Conservation (phyloP, 2,329 filamentous ascomycete species). For the Cladobotryum mycophilum region DNA sequence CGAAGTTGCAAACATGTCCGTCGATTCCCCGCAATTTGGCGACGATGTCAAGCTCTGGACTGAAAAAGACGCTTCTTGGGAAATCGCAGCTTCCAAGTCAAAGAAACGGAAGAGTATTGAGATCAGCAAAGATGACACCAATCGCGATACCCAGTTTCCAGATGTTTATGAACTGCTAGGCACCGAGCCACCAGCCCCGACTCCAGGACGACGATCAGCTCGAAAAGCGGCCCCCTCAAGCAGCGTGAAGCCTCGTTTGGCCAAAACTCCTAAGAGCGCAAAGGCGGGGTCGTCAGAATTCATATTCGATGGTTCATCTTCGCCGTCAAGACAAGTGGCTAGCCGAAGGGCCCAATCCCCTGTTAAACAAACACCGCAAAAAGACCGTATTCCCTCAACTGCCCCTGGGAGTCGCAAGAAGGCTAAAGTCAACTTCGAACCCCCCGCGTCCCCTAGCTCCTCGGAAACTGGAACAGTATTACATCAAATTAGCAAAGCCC, state of each 20-base stretch:
- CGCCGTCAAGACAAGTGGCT: constrained; percentile 8
- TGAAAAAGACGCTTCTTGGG: constrained; percentile 34
- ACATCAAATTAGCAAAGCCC: neutral
- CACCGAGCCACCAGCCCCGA: constrained; percentile 31
- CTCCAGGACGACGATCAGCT: constrained; percentile 23
- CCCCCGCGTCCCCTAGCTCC: neutral
- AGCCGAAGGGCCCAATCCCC: constrained; percentile 4
- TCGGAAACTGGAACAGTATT: neutral
- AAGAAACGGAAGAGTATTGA: constrained; percentile 50
- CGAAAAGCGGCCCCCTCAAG: constrained; percentile 17
- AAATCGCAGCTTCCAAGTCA: constrained; percentile 31
- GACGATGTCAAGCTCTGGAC: constrained; percentile 37
- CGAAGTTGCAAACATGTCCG: constrained; percentile 27
- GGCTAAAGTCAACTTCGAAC: constrained; percentile 1
- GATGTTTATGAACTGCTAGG: constrained; percentile 47
- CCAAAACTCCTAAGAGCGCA: neutral
- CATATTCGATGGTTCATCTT: constrained; percentile 1
- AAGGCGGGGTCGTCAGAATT: neutral
- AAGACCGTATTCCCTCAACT: constrained; percentile 1
- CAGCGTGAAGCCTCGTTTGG: constrained; percentile 14
- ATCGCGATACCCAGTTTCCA: constrained; percentile 42
- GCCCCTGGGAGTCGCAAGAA: constrained; percentile 10
- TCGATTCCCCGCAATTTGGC: constrained; percentile 30
- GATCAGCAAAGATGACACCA: constrained; percentile 32
- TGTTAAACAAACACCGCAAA: constrained; percentile 1